Evolutionary conservation across 2,329 filamentous ascomycete species (phyloP).

Genomic region (Penicillium sp.): DNA sequence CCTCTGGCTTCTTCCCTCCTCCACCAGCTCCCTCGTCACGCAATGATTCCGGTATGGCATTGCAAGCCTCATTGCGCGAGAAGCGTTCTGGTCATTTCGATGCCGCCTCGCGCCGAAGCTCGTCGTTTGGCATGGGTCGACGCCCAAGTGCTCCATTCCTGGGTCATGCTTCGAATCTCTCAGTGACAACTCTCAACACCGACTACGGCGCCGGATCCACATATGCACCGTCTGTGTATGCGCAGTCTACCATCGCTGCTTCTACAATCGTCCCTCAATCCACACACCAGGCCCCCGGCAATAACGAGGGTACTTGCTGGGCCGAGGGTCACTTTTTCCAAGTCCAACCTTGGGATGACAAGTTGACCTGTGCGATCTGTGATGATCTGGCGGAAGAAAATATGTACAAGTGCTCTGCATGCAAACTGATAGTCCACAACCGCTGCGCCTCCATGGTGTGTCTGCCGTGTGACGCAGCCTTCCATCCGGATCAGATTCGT

Average conservation of each 20-base stretch:
- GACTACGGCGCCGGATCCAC: slow-evolving; percentile 40
- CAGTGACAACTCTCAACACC: slow-evolving; percentile 46
- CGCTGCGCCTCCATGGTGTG: slow-evolving; percentile 60
- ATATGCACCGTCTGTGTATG: slow-evolving; percentile 51
- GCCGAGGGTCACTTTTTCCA: slow-evolving; percentile 51
- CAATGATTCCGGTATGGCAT: slow-evolving; percentile 85
- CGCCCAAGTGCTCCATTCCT: slow-evolving; percentile 71
- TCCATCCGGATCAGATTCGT: slow-evolving; percentile 64
- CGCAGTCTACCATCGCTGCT: slow-evolving; percentile 50
- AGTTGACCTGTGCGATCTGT: slow-evolving; percentile 47
- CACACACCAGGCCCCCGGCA: slow-evolving; percentile 38
- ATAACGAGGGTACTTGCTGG: slow-evolving; percentile 45
- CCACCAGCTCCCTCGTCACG: slow-evolving; percentile 78
- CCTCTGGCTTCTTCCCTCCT: slow-evolving; percentile 75
- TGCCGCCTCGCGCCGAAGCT: slow-evolving; percentile 76
- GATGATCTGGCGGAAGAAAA: slow-evolving; percentile 59
- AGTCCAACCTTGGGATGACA: slow-evolving; percentile 45
- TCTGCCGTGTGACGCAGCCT: slow-evolving; percentile 65
- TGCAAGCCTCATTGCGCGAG: slow-evolving; percentile 82
- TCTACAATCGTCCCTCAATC: slow-evolving; percentile 51
- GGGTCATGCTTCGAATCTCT: slow-evolving; percentile 52
- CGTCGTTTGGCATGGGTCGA: slow-evolving; percentile 78
- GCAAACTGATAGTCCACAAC: slow-evolving; percentile 54
- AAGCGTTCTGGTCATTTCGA: slow-evolving; percentile 95
- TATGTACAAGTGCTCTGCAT: slow-evolving; percentile 50